Conservation (phyloP, 768 basidiomycete genomes). For the Tricholoma furcatifolium region DNA sequence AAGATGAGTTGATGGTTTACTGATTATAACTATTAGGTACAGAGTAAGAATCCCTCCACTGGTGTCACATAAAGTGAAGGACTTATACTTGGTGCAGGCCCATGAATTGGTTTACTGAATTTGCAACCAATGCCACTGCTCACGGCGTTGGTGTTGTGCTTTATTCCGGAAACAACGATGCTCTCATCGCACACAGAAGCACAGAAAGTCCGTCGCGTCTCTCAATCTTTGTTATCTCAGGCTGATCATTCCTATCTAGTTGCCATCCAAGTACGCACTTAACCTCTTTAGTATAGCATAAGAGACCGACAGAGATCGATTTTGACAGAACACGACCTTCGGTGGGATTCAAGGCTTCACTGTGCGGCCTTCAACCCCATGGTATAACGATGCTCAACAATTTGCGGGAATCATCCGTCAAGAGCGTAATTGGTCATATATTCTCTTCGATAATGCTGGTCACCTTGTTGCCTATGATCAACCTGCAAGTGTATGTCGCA, state of each 20-base stretch:
- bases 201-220: slow-evolving; percentile 49
- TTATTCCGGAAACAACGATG: slow-evolving; percentile 70
- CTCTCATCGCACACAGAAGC: slow-evolving; percentile 60
- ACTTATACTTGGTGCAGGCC: slow-evolving; percentile 38
- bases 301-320: slow-evolving; percentile 5
- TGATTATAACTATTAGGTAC: slow-evolving; percentile 23
- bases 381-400: slow-evolving; percentile 57
- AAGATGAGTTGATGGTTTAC: neutral
- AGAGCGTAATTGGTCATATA: slow-evolving; percentile 67
- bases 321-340: slow-evolving; percentile 68
- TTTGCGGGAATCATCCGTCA: slow-evolving; percentile 72
- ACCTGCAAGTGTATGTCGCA: slow-evolving; percentile 35
- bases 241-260: slow-evolving; percentile 39
- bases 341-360: slow-evolving; percentile 77
- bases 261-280: slow-evolving; percentile 49
- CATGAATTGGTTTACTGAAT: slow-evolving; percentile 60
- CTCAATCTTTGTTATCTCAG: neutral
- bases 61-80: neutral
- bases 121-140: slow-evolving; percentile 63
- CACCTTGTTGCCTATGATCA: slow-evolving; percentile 38
- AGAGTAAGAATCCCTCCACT: slow-evolving; percentile 25
- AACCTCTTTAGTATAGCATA: neutral
- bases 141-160: slow-evolving; percentile 53
- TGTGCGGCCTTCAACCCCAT: slow-evolving; percentile 63
- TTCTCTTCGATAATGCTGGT: slow-evolving; percentile 38